Evolutionary conservation across 2,329 filamentous ascomycete genomes (phyloP).

Genomic region (Fusarium dimerum): DNA sequence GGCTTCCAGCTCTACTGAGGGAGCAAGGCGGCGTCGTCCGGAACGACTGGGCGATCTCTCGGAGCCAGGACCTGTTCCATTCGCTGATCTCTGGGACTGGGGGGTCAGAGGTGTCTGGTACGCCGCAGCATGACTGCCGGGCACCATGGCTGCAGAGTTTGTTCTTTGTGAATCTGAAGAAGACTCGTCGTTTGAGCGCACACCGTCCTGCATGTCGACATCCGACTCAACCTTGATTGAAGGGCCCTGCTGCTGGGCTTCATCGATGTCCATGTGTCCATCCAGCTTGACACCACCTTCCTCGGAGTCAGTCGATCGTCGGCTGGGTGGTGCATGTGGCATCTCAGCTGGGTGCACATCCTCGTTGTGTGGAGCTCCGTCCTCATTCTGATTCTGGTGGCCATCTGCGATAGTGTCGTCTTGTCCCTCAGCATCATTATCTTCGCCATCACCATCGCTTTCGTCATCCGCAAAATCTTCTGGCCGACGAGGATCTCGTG

Average conservation of each 20-base stretch:
- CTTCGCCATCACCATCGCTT: constrained; percentile 42
- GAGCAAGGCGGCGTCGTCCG: constrained; percentile 27
- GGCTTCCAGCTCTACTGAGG: constrained; percentile 74
- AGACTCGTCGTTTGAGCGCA: constrained; percentile 3
- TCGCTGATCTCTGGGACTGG: constrained; percentile 6
- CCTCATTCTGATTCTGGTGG: constrained; percentile 1
- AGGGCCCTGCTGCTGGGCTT: constrained; percentile 28
- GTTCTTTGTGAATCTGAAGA: constrained; percentile 14
- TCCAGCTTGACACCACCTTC: constrained; percentile 49
- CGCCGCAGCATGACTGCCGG: constrained; percentile 2
- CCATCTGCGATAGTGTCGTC: constrained; percentile 1
- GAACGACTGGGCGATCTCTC: constrained; percentile 5
- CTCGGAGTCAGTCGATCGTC: constrained; percentile 41
- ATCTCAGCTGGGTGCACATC: background rate
- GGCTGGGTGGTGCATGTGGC: constrained; percentile 20
- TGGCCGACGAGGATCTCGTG: constrained; percentile 68
- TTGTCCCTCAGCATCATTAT: constrained; percentile 4
- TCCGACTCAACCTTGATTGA: constrained; percentile 41
- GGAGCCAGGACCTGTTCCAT: constrained; percentile 2
- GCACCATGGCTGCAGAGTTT: constrained; percentile 11
- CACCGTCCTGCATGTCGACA: constrained; percentile 19
- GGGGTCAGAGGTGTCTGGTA: constrained; percentile 22
- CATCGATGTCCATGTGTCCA: constrained; percentile 44
- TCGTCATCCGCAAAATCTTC: constrained; percentile 49
- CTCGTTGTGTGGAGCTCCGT: background rate